Evolutionary conservation across 1,139 yeast genomes (phyloP).

Genomic region (Geotrichum bryndzae): DNA sequence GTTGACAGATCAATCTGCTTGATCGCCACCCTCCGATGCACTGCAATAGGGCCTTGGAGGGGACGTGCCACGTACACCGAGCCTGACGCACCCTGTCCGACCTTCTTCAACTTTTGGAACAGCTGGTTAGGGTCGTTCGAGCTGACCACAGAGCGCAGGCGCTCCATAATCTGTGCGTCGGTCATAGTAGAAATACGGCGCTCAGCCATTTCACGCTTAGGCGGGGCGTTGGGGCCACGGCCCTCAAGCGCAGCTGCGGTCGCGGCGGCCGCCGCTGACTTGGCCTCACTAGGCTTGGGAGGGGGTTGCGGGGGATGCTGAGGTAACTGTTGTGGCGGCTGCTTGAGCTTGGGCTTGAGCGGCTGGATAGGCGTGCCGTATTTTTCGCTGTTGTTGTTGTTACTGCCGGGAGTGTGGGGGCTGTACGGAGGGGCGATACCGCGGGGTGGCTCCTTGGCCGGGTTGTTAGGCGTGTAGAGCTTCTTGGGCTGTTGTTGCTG

Average conservation of each 20-base stretch:
- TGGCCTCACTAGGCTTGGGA: constrained; percentile 27
- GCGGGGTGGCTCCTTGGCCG: constrained; percentile 14
- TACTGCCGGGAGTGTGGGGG: too few species aligned
- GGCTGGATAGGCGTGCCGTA: constrained; percentile 20
- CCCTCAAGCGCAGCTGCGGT: constrained; percentile 30
- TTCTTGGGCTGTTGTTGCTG: constrained; percentile 11
- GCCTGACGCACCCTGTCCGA: constrained; percentile 99
- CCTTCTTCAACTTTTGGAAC: constrained; percentile 83
- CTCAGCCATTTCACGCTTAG: constrained; percentile 37
- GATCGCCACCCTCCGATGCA: constrained; percentile 53
- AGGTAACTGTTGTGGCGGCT: constrained; percentile 24
- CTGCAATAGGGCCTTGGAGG: constrained; percentile 34
- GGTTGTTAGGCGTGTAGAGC: neutral
- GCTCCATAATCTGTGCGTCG: constrained; percentile 80
- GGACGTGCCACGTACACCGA: constrained; percentile 81
- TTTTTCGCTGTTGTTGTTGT: constrained; percentile 20
- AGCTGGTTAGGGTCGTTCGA: constrained; percentile 76
- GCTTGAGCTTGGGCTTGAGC: constrained; percentile 19
- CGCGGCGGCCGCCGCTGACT: constrained; percentile 32
- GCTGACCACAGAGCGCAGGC: constrained; percentile 76
- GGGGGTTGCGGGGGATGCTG: constrained; percentile 15
- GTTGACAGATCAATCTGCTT: constrained; percentile 90
- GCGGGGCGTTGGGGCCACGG: constrained; percentile 14
- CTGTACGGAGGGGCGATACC: constrained; percentile 20
- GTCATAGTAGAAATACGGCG: constrained; percentile 66